phyloP scores from a whole-genome alignment of 2,329 filamentous ascomycete genomes.

The Lecanicillium sp. region DNA sequence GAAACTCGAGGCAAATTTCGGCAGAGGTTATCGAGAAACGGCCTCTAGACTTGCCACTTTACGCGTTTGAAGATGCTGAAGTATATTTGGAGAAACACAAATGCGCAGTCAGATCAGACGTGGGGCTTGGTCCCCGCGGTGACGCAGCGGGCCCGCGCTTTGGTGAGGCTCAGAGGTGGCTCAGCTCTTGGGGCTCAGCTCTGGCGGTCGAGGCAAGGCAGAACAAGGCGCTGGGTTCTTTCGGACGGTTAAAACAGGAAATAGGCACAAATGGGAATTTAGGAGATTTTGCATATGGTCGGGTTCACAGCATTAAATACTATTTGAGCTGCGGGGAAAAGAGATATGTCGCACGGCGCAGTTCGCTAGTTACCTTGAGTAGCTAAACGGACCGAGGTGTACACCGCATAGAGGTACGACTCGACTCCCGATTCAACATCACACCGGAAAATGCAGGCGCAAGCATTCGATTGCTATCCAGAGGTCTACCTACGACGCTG shows the following conservation, averaged over 20 bases:
- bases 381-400: too few relatives aligned
- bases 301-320: too few relatives aligned
- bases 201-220: not conserved
- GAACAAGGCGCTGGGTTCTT: too few relatives aligned
- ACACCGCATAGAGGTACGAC: not conserved
- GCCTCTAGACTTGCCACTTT: not conserved
- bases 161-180: conserved; percentile 20
- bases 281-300: too few relatives aligned
- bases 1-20: not conserved
- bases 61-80: not conserved
- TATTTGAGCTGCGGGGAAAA: too few relatives aligned
- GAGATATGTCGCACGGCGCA: too few relatives aligned
- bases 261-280: too few relatives aligned
- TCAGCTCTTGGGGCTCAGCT: conserved; percentile 17
- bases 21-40: not conserved
- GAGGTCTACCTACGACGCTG: not conserved
- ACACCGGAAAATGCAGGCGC: not conserved
- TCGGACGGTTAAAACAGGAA: too few relatives aligned
- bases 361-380: too few relatives aligned
- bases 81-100: not conserved
- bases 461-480: not conserved
- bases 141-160: conserved; percentile 17
- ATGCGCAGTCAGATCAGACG: conserved; percentile 7
- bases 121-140: conserved; percentile 20
- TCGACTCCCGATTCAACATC: not conserved